Evolutionary conservation across 768 basidiomycete genomes (phyloP).

Genomic region (Trametes cinnabarina): DNA sequence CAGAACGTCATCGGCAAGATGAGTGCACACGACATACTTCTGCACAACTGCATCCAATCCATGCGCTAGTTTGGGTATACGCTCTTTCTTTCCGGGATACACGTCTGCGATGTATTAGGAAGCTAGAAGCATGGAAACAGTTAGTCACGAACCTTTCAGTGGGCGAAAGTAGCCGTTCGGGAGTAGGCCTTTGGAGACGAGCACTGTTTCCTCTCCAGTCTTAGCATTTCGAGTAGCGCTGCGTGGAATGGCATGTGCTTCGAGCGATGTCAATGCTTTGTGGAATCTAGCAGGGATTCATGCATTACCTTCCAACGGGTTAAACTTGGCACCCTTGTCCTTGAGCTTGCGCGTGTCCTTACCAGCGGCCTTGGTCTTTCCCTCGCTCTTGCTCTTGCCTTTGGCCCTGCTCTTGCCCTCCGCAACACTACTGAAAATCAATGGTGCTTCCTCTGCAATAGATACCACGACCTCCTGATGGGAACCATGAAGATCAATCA

Average conservation of each 20-base stretch:
- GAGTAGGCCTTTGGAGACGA: neutral
- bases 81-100: constrained; percentile 41
- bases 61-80: constrained; percentile 60
- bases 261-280: too few species aligned
- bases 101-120: constrained; percentile 38
- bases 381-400: neutral
- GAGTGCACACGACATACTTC: constrained; percentile 47
- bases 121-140: neutral
- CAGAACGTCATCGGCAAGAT: neutral
- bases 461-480: neutral
- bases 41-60: constrained; percentile 70
- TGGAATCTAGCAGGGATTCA: too few species aligned
- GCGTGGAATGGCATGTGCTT: too few species aligned
- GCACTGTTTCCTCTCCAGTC: neutral
- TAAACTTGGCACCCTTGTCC: too few species aligned
- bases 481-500: neutral
- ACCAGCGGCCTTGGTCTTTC: neutral
- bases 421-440: too few species aligned
- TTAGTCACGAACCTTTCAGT: neutral
- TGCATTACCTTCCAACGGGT: too few species aligned
- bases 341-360: too few species aligned
- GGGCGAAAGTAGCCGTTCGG: neutral
- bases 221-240: neutral
- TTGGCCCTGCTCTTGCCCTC: neutral
- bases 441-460: too few species aligned